Base-by-base conservation (phyloP, 1,139 yeast genomes). In the Suhomyces panamericanus region DNA sequence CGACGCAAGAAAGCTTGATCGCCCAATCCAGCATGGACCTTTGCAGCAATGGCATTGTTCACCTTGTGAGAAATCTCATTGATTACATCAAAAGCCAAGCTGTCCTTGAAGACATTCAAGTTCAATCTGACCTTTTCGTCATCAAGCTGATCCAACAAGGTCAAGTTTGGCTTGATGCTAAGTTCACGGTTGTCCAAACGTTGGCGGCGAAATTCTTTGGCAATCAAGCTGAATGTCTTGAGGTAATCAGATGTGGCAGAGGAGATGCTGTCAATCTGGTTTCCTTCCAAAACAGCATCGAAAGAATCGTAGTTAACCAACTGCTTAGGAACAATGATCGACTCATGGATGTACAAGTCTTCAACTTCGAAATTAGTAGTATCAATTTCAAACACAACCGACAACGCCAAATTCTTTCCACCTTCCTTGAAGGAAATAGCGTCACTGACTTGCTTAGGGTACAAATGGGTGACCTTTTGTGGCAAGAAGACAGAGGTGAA, bases 401-500 rank as follows among this genome's bases (percentile, higher is more conserved):
- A 83, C n/a, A 93, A 52, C 1, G 96, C 82, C 44, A 90, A 80
- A 33, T 83, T 77, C 48, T 75, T 72, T 48, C 78, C 78, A 49
- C 79, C 82, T 43, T 79, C 83, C 37, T 75, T 72, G 58, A 93
- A 84, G 1, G 90, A 81, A 38, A 87, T 72, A 31, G 73, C 53
- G 11, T 79, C 77, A 52, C 81, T 83, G 39, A 89, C 75, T 38
- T 76, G 75, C 31, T 71, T 70, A 1, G 98, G 97, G 53, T 87
- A 78, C 57, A 93, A 73, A 50, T 85, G 81, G 12, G 78, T 78
- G 17, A 75, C 67, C 52, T 83, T 84, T 60, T 91, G 96, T n/a
- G 95, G 95, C 65, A 93, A 78, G 60, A 85, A 86, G 6, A 93
- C 98, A 12, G 96, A 83, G 3, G 93, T 82, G 2, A 95, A 89